Evolutionary conservation across 352 stramenopile genomes (phyloP), one percentile per base, ranked within the genome.

Genomic region (Phytophthora pini): DNA sequence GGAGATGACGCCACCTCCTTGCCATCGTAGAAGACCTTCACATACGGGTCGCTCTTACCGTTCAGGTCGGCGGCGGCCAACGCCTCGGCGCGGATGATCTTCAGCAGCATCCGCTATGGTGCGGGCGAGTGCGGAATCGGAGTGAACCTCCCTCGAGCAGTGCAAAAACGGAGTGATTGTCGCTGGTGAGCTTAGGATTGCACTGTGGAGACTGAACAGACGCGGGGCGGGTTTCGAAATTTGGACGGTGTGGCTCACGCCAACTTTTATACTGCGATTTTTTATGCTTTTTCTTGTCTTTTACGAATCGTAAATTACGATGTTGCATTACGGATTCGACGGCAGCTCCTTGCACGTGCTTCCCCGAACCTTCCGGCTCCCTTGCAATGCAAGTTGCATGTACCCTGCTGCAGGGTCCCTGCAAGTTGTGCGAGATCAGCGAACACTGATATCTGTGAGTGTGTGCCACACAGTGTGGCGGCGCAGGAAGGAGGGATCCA

Each of bases 11-110:
- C 85, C n/a, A 95, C 68, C 51, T 95, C 87, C 47, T 85, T 85
- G 15, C 79, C 74, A 47, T 95, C 87, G 66, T 92, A 95, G 44
- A 76, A 74, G 34, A 95, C 72, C 46, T 79, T 74, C 10, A 92
- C 84, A 63, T 89, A 93, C 63, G 87, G 82, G 49, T 95, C 87
- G 47, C 82, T 89, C 57, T 74, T 88, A 56, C 80, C 82, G 39
- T 77, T 86, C 31, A 82, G 15, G 63, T 93, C 85, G 15, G 72
- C 69, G 38, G 83, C 73, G 17, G 80, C 80, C 50, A 95, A 68
- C 50, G 88, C 80, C 71, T 95, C 87, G 8, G 84, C 87, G 45
- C 81, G 83, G 36, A 93, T 72, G 63, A 95, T 80, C 71, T 88
- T 90, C 46, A 95, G 69, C 52, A 64, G 65, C 84, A 93, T 93